Conservation (phyloP, 129 eudicot species). For the Helichrysum umbraculigerum region DNA sequence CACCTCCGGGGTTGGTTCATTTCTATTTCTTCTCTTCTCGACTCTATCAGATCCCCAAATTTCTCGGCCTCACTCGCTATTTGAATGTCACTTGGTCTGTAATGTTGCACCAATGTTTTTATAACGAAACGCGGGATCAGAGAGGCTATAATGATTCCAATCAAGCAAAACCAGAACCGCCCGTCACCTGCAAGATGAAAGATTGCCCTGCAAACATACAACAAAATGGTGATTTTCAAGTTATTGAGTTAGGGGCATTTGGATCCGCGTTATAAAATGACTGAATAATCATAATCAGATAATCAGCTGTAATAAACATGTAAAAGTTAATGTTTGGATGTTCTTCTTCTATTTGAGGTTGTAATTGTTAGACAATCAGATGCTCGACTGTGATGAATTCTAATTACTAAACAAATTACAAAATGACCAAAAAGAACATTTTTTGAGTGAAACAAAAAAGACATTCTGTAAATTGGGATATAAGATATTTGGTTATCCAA, state of each 20-base stretch:
- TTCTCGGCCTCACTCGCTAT: conserved; percentile 78
- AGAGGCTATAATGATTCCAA: conserved; percentile 53
- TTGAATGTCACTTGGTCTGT: conserved; percentile 66
- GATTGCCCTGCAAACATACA: conserved; percentile 70
- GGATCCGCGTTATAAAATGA: neutral
- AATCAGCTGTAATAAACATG: neutral
- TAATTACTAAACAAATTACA: neutral
- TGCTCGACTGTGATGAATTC: neutral
- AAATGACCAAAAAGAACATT: neutral
- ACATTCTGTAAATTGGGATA: neutral
- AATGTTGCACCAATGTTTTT: conserved; percentile 47
- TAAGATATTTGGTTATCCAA: neutral
- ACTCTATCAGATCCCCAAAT: conserved; percentile 29
- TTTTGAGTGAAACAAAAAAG: neutral
- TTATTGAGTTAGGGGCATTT: neutral
- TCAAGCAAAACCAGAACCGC: conserved; percentile 68
- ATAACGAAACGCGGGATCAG: conserved; percentile 74
- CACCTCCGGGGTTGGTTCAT: conserved; percentile 13
- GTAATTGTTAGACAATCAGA: neutral
- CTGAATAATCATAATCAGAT: neutral
- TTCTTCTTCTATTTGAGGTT: neutral
- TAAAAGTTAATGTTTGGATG: neutral
- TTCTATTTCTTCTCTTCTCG: conserved; percentile 1
- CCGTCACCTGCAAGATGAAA: conserved; percentile 52
- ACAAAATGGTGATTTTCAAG: neutral